Conservation (phyloP, 805 yeast species). For the Jamesozyma piceae region DNA sequence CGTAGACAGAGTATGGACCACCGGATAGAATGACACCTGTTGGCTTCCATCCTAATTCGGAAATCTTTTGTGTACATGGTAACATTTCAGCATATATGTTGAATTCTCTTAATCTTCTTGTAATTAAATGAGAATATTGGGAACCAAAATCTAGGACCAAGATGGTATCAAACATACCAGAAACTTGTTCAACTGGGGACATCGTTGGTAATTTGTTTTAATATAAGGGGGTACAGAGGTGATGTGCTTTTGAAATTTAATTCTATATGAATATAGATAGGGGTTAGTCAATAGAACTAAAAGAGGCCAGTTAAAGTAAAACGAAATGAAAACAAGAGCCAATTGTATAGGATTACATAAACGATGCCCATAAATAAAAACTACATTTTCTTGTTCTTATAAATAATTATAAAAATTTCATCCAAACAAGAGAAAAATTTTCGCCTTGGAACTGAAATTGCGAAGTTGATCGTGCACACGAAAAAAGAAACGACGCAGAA, state of each 20-base stretch:
- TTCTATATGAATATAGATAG: too few relatives aligned
- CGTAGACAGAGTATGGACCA: conserved; percentile 96
- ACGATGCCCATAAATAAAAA: too few relatives aligned
- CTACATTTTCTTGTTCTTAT: too few relatives aligned
- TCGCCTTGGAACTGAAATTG: not conserved
- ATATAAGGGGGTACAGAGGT: not conserved
- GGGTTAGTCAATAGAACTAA: too few relatives aligned
- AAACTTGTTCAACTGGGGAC: conserved; percentile 45
- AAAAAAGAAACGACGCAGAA: not conserved
- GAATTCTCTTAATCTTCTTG: conserved; percentile 95
- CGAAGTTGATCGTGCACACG: not conserved
- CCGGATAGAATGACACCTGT: conserved; percentile 94
- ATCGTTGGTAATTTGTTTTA: conserved; percentile 1
- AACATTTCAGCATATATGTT: conserved; percentile 98
- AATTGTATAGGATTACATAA: too few relatives aligned
- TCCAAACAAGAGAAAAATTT: too few relatives aligned
- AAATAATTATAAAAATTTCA: too few relatives aligned
- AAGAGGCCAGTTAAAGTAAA: too few relatives aligned
- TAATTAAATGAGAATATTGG: conserved; percentile 92
- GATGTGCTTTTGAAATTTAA: too few relatives aligned
- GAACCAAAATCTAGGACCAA: conserved; percentile 97
- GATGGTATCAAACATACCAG: conserved; percentile 89
- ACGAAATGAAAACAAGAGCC: too few relatives aligned
- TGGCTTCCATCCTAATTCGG: conserved; percentile 88
- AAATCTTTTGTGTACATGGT: conserved; percentile 96